A percentile compares a stretch with the other conserved stretches of the same genome.
Conservation (phyloP, 1,284 basidiomycete species). For the Ceratobasidium sp. region DNA sequence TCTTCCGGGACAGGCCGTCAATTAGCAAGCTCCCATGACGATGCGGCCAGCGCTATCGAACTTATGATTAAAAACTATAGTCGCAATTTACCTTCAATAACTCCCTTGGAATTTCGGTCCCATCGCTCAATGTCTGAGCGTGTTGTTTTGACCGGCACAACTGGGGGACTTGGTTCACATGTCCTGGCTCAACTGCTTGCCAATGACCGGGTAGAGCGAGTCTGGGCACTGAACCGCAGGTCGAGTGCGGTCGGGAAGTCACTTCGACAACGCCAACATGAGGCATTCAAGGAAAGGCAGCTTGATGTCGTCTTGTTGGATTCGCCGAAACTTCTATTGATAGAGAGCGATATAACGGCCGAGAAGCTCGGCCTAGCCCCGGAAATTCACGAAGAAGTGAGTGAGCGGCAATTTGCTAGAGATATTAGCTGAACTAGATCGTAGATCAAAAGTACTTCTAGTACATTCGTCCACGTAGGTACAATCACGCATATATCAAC, state of each 20-base stretch:
- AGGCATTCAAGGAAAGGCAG: constrained; percentile 40
- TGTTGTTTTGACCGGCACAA: constrained; percentile 57
- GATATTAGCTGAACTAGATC: background rate
- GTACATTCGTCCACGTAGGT: constrained; percentile 57
- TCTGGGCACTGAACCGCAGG: constrained; percentile 47
- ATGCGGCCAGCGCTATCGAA: background rate
- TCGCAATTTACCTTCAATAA: no score
- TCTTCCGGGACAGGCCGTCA: background rate
- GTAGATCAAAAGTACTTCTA: constrained; percentile 51
- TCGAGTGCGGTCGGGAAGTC: background rate
- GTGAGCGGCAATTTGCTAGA: constrained; percentile 11
- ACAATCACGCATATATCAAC: background rate
- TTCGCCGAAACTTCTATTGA: constrained; percentile 44
- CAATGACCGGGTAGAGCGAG: constrained; percentile 17
- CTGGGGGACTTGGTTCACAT: constrained; percentile 56
- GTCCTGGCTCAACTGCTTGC: constrained; percentile 54
- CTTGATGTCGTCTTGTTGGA: constrained; percentile 21
- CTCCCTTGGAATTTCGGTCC: background rate
- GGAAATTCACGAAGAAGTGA: constrained; percentile 53
- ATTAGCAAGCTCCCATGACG: background rate
- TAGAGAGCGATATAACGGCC: constrained; percentile 53
- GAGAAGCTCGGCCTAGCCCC: constrained; percentile 52
- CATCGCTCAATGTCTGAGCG: constrained; percentile 45
- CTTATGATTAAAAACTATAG: constrained; percentile 8
- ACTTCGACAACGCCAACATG: constrained; percentile 39